phyloP scores from a whole-genome alignment of 192 early-diverging fungal species.

The Lunasporangiospora selenospora region DNA sequence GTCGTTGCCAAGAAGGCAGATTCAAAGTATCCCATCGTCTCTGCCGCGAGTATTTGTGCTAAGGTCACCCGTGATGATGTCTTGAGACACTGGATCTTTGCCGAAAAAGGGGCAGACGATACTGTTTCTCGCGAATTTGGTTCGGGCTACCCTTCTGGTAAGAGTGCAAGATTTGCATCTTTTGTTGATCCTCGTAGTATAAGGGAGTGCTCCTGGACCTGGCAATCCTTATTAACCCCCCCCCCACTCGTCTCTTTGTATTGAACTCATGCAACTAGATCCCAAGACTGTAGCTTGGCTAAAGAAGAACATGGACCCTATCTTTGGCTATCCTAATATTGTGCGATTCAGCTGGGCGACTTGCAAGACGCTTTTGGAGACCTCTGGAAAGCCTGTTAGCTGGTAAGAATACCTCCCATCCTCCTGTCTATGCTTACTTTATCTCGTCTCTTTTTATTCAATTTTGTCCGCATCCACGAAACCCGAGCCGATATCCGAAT shows the following conservation, averaged over 20 bases:
- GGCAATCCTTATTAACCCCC: neutral
- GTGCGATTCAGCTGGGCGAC: slow-evolving; percentile 98
- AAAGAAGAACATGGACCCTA: slow-evolving; percentile 70
- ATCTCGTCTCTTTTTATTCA: too few species aligned
- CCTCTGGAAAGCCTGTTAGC: slow-evolving; percentile 57
- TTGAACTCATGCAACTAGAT: too few species aligned
- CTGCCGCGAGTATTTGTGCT: slow-evolving; percentile 95
- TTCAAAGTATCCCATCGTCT: slow-evolving; percentile 90
- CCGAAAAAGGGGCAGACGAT: slow-evolving; percentile 58
- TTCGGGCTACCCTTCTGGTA: slow-evolving; percentile 90
- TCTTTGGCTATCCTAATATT: slow-evolving; percentile 94
- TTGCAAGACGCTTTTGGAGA: slow-evolving; percentile 73
- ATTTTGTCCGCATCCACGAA: too few species aligned
- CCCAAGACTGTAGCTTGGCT: slow-evolving; percentile 93
- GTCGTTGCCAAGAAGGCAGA: slow-evolving; percentile 96
- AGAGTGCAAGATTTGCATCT: neutral
- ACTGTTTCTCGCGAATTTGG: slow-evolving; percentile 70
- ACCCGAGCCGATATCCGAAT: neutral
- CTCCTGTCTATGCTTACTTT: too few species aligned
- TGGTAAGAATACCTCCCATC: too few species aligned
- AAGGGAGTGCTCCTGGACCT: neutral
- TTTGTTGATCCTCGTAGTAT: neutral
- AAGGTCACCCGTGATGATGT: slow-evolving; percentile 86
- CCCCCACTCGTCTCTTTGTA: neutral
- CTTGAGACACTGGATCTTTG: slow-evolving; percentile 70